Base-by-base conservation (phyloP, 2,329 filamentous ascomycete genomes). In the Fusarium devonianum region DNA sequence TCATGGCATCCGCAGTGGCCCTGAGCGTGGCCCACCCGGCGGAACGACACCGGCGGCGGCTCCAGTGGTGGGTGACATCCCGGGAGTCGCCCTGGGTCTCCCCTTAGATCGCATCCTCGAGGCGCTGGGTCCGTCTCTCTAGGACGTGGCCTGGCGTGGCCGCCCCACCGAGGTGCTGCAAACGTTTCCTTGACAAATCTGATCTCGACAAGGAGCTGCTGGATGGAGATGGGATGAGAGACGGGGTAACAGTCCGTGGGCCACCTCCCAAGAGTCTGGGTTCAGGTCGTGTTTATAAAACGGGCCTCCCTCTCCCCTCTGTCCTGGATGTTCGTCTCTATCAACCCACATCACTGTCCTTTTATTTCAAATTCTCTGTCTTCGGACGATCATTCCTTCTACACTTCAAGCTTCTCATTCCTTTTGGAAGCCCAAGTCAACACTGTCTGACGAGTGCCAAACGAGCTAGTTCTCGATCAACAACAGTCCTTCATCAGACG, bases 401-500 rank as follows among this genome's bases (percentile, higher is more conserved):
- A 25, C 12, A 60, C 55, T 46, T 42, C 41, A 52, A 51, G 63
- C 64, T 68, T 68, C 61, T 66, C 67, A 67, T 67, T 69, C 67
- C 59, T 69, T 58, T 67, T 63, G 51, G 60, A 67, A 65, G 63
- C 56, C n/a, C 42, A 43, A 62, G 56, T 60, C 49, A 56, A 37
- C 56, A 66, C 60, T 52, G 53, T 57, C 53, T 45, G 48, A 60
- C 58, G 58, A 52, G 36, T 33, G 52, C 38, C 39, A 51, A 8
- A 49, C 64, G 64, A 66, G 65, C 65, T 67, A 67, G 64, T 48
- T 58, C 62, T 65, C 62, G 53, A 55, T 46, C 48, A 33, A 30
- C 35, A 47, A 18, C 63, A 64, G 52, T 66, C 63, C 25, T 62
- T 60, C 40, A 57, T 65, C 56, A 64, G 53, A 57, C 55, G 25